Conservation (phyloP, 2,329 filamentous ascomycete species). For the Aspergillus bombycis region DNA sequence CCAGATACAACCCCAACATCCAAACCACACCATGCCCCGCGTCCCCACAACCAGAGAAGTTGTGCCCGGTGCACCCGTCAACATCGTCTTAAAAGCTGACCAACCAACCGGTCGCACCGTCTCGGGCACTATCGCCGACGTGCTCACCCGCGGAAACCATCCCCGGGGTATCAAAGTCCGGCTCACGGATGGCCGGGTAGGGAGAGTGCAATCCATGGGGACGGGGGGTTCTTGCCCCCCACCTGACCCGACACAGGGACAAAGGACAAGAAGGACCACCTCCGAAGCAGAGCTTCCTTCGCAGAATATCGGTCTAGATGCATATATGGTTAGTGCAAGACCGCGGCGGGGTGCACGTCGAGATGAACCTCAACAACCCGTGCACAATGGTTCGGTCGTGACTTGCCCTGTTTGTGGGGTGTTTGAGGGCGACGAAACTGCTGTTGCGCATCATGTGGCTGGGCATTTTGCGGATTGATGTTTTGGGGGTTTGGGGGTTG, state of each 20-base stretch:
- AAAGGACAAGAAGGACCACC: neutral
- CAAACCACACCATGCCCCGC: neutral
- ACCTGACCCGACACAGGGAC: neutral
- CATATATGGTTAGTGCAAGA: slow-evolving; percentile 14
- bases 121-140: slow-evolving; percentile 64
- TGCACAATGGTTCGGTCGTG: neutral
- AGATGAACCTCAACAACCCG: neutral
- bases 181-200: slow-evolving; percentile 70
- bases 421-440: neutral
- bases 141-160: slow-evolving; percentile 74
- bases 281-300: slow-evolving; percentile 7
- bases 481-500: neutral
- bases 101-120: slow-evolving; percentile 75
- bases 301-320: slow-evolving; percentile 17
- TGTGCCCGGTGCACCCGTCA: slow-evolving; percentile 63
- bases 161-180: slow-evolving; percentile 79
- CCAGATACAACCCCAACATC: neutral
- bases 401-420: neutral
- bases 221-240: neutral
- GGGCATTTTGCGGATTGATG: neutral
- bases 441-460: neutral
- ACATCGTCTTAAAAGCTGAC: slow-evolving; percentile 75
- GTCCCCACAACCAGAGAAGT: slow-evolving; percentile 24
- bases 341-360: slow-evolving; percentile 1
- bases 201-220: slow-evolving; percentile 63